These are phyloP conservation scores for Arabidopsis thaliana DNA, from an alignment of 345 rosid species.

Conservation along the genomic window TAIR10.1 NC_003074.8:2222501-2223000, in stretches of 20 bases:
- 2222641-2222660: not conserved
- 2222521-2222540: not conserved
- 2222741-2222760: slow-evolving; percentile 28
- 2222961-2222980: slow-evolving; percentile 17
- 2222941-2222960: slow-evolving; percentile 15
- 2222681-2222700: not conserved
- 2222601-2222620: not conserved
- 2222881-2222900: slow-evolving; percentile 1
- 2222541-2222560: slow-evolving; percentile 8
- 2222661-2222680: not conserved
- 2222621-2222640: not conserved
- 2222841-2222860: slow-evolving; percentile 7
- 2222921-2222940: slow-evolving; percentile 29
- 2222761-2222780: slow-evolving; percentile 17
- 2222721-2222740: not conserved
- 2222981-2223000: slow-evolving; percentile 26
- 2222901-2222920: slow-evolving; percentile 23
- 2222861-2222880: slow-evolving; percentile 7
- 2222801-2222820: slow-evolving; percentile 11
- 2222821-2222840: slow-evolving; percentile 17
- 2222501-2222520: not conserved
- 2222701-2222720: slow-evolving; percentile 15
- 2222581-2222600: not conserved
- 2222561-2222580: not conserved
- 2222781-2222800: slow-evolving; percentile 18